Percentiles rank a stretch among this genome's conserved stretches.
These are phyloP conservation scores for Halenospora varia DNA, from an alignment of 495 filamentous ascomycete genomes.

Conservation along the genomic window DNA sequence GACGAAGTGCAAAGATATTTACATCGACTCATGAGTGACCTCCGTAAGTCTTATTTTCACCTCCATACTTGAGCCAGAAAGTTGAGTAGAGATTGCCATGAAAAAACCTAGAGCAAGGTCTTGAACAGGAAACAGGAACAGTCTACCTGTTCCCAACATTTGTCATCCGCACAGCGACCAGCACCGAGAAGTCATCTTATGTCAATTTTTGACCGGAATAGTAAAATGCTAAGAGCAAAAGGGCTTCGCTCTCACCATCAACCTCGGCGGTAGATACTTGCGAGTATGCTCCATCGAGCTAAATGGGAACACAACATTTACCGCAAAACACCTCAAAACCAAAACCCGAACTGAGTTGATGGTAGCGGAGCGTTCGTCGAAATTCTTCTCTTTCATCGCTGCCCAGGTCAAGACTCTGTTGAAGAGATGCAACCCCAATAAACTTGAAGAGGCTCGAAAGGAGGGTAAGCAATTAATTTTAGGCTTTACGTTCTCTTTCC, in stretches of 20 bases:
- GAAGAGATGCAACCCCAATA: not conserved
- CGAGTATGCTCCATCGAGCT: not conserved
- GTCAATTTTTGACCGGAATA: too few species aligned
- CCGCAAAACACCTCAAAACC: not conserved
- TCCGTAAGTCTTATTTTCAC: too few species aligned
- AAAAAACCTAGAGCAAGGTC: too few species aligned
- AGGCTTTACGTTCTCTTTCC: constrained; percentile 96
- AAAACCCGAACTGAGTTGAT: not conserved
- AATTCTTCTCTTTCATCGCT: not conserved
- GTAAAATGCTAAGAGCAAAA: too few species aligned
- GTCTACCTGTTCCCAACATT: too few species aligned
- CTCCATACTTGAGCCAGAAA: too few species aligned
- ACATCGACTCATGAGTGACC: too few species aligned
- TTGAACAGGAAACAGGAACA: too few species aligned
- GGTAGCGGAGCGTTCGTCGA: not conserved
- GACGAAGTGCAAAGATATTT: too few species aligned
- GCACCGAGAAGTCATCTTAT: too few species aligned
- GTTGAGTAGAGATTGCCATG: too few species aligned
- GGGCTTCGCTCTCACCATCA: not conserved
- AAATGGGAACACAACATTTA: not conserved
- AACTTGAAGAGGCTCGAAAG: constrained; percentile 42
- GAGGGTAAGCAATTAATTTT: constrained; percentile 74
- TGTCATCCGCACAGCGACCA: too few species aligned
- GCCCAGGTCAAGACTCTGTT: not conserved
- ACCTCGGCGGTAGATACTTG: not conserved